Conservation (phyloP, 176 grass and related monocot genomes). For the Aegilops umbellulata region DNA sequence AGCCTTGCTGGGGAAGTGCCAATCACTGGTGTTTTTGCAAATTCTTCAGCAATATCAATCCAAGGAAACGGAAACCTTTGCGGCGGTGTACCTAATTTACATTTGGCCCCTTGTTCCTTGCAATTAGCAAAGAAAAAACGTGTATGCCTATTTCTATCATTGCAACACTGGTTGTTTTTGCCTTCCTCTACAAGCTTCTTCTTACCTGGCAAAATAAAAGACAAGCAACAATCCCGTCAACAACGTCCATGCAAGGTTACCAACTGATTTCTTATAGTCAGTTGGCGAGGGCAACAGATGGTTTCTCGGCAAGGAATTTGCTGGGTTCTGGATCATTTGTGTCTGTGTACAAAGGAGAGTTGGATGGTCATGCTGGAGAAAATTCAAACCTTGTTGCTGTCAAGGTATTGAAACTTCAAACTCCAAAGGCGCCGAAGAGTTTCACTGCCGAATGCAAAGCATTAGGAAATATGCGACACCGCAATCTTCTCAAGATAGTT, state of each 20-base stretch:
- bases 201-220: too few species aligned
- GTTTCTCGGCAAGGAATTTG: too few species aligned
- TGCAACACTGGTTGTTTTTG: too few species aligned
- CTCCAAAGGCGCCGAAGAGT: neutral
- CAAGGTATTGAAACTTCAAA: neutral
- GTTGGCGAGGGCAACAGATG: too few species aligned
- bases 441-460: neutral
- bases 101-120: slow-evolving; percentile 8
- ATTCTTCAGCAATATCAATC: slow-evolving; percentile 9
- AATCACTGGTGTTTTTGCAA: slow-evolving; percentile 22
- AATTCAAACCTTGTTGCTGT: neutral
- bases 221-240: too few species aligned
- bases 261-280: too few species aligned
- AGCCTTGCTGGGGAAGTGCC: slow-evolving; percentile 36
- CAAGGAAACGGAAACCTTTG: slow-evolving; percentile 26
- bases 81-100: neutral
- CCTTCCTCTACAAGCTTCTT: too few species aligned
- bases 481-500: neutral
- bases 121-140: neutral
- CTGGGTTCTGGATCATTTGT: too few species aligned
- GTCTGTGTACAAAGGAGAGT: too few species aligned
- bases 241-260: too few species aligned
- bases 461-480: neutral
- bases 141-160: too few species aligned
- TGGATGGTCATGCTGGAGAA: too few species aligned